Conservation (phyloP, 495 filamentous ascomycete genomes). For the Aspergillus campestris region DNA sequence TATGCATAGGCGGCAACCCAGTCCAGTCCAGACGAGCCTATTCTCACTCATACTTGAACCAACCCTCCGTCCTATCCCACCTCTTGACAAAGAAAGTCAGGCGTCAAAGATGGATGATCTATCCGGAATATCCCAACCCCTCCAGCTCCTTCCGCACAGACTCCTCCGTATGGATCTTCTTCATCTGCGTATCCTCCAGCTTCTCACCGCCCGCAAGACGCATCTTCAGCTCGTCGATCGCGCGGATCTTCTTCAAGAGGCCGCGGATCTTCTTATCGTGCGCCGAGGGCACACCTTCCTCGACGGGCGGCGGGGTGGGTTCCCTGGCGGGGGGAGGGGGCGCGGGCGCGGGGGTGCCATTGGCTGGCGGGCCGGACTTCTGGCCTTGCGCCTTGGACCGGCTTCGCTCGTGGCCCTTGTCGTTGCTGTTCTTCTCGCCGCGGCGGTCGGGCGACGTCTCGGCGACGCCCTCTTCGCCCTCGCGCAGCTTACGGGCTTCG, state of each 20-base stretch:
- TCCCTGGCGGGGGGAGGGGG: constrained; percentile 9
- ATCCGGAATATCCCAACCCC: constrained; percentile 46
- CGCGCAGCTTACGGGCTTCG: constrained; percentile 88
- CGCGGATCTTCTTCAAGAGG: constrained; percentile 91
- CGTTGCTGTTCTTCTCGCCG: too few species aligned
- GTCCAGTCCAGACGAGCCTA: too few species aligned
- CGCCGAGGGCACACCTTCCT: constrained; percentile 31
- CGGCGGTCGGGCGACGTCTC: constrained; percentile 59
- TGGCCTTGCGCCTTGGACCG: constrained; percentile 52
- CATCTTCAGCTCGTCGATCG: constrained; percentile 97
- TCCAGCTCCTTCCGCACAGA: constrained; percentile 74
- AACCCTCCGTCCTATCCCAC: too few species aligned
- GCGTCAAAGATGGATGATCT: not conserved
- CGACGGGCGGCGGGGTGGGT: constrained; percentile 18
- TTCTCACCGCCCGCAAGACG: constrained; percentile 88
- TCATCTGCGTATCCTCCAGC: constrained; percentile 94
- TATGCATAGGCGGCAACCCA: too few species aligned
- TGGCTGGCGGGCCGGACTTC: constrained; percentile 25
- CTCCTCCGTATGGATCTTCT: constrained; percentile 90
- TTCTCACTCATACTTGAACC: too few species aligned
- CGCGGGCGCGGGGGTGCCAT: constrained; percentile 19
- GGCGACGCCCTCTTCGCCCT: constrained; percentile 49
- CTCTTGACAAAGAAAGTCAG: too few species aligned
- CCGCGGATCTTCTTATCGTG: constrained; percentile 85
- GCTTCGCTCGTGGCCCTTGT: constrained; percentile 44